A percentile compares a stretch with the other conserved stretches of the same genome.
Evolutionary conservation across 2,329 filamentous ascomycete species (phyloP).

Genomic region (Cordyceps farinosa): DNA sequence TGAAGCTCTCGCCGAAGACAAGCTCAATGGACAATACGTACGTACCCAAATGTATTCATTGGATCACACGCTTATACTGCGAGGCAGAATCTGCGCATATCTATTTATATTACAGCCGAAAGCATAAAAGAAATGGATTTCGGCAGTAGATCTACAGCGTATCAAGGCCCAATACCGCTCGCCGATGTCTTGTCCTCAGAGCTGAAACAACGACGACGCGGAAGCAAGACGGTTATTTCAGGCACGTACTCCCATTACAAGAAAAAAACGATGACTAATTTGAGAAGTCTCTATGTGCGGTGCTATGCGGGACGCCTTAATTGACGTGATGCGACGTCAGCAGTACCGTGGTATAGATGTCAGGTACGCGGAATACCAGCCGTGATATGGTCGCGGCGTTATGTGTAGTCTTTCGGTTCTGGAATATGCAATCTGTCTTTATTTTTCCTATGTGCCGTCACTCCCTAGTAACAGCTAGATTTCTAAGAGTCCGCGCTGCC

Average conservation of each 20-base stretch:
- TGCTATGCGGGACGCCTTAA: not conserved
- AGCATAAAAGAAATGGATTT: constrained; percentile 3
- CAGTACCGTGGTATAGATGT: too few species aligned
- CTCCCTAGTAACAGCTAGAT: too few species aligned
- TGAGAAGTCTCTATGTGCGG: not conserved
- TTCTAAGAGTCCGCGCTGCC: too few species aligned
- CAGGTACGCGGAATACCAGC: too few species aligned
- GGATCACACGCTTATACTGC: not conserved
- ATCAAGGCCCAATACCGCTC: not conserved
- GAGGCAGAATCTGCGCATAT: not conserved
- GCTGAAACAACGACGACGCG: not conserved
- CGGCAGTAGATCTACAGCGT: not conserved
- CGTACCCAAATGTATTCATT: not conserved
- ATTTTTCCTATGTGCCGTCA: not conserved
- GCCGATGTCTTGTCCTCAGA: not conserved
- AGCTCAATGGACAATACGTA: constrained; percentile 1
- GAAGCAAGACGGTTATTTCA: constrained; percentile 1
- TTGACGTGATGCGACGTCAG: too few species aligned
- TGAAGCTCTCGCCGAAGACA: constrained; percentile 1
- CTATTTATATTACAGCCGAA: not conserved
- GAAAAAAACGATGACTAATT: not conserved
- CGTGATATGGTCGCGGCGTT: too few species aligned
- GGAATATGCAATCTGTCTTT: not conserved
- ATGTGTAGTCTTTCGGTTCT: too few species aligned
- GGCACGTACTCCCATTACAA: not conserved